Evolutionary conservation across 495 filamentous ascomycete species (phyloP).

Genomic region (Xylaria nigripes): DNA sequence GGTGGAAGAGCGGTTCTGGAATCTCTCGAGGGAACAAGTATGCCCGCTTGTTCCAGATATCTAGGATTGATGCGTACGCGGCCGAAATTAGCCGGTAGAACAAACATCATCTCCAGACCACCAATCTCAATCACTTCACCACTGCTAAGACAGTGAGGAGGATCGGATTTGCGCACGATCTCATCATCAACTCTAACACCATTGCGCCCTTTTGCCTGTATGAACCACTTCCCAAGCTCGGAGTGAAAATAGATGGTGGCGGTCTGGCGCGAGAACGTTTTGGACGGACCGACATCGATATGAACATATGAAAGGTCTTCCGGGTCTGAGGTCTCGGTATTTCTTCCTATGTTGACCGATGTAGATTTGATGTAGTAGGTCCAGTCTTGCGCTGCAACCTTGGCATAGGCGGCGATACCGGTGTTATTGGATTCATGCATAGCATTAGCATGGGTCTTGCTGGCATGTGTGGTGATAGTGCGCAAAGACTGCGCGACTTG

Average conservation of each 20-base stretch:
- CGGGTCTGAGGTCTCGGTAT: constrained; percentile 41
- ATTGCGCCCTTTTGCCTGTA: constrained; percentile 83
- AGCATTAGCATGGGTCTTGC: constrained; percentile 62
- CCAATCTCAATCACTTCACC: constrained; percentile 86
- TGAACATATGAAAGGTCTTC: constrained; percentile 50
- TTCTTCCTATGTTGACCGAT: constrained; percentile 75
- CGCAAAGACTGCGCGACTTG: constrained; percentile 62
- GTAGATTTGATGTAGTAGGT: constrained; percentile 85
- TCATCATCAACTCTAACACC: constrained; percentile 72
- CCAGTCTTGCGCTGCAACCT: constrained; percentile 86
- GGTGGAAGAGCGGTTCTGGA: constrained; percentile 29
- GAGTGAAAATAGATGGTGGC: constrained; percentile 76
- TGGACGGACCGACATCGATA: constrained; percentile 89
- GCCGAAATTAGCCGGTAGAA: constrained; percentile 59
- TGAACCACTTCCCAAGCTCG: constrained; percentile 62
- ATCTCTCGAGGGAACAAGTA: constrained; percentile 26
- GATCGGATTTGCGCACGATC: constrained; percentile 49
- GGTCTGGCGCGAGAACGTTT: constrained; percentile 82
- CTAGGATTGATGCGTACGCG: constrained; percentile 47
- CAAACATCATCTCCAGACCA: constrained; percentile 96
- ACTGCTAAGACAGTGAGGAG: constrained; percentile 54
- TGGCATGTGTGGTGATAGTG: constrained; percentile 52
- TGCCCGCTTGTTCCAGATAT: constrained; percentile 45
- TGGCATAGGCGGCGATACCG: constrained; percentile 82
- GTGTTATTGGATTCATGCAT: constrained; percentile 60